Evolutionary conservation across 331 rosid species (phyloP).

Genomic region (Acacia concinna): DNA sequence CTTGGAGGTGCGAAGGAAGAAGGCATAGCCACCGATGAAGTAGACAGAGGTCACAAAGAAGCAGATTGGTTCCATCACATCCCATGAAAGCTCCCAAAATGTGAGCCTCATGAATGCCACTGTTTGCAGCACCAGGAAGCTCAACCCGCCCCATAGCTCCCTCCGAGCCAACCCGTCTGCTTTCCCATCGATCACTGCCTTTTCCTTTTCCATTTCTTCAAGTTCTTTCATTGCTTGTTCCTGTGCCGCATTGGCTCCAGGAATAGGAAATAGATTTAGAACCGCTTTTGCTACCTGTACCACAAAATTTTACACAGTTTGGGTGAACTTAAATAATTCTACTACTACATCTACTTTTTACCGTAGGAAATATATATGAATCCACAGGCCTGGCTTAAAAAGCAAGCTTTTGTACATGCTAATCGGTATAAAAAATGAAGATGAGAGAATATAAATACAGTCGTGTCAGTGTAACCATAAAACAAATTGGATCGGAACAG

Average conservation of each 20-base stretch:
- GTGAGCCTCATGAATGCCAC: slow-evolving; percentile 84
- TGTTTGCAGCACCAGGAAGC: slow-evolving; percentile 59
- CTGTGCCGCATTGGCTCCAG: slow-evolving; percentile 39
- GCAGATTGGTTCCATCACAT: slow-evolving; percentile 97
- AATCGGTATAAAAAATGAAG: slow-evolving; percentile 16
- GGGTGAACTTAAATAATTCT: slow-evolving; percentile 55
- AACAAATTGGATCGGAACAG: not conserved
- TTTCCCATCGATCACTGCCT: slow-evolving; percentile 50
- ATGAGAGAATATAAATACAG: slow-evolving; percentile 14
- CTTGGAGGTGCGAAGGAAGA: slow-evolving; percentile 74
- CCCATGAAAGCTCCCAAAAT: slow-evolving; percentile 97
- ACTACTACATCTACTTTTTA: slow-evolving; percentile 32
- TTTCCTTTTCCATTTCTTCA: slow-evolving; percentile 61
- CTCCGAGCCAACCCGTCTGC: slow-evolving; percentile 60
- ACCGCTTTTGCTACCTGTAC: slow-evolving; percentile 81
- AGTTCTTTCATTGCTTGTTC: slow-evolving; percentile 50
- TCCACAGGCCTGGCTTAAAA: slow-evolving; percentile 19
- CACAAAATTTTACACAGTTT: slow-evolving; percentile 53
- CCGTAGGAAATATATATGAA: slow-evolving; percentile 8
- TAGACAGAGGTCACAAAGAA: slow-evolving; percentile 71
- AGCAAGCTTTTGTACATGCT: not conserved
- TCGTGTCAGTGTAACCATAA: not conserved
- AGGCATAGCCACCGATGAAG: slow-evolving; percentile 75
- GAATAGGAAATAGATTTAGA: slow-evolving; percentile 45
- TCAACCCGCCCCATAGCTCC: slow-evolving; percentile 80